Evolutionary conservation across 139 green algal genomes (phyloP), one percentile per base, ranked within the genome.

Genomic region (Tetratostichococcus sp.): DNA sequence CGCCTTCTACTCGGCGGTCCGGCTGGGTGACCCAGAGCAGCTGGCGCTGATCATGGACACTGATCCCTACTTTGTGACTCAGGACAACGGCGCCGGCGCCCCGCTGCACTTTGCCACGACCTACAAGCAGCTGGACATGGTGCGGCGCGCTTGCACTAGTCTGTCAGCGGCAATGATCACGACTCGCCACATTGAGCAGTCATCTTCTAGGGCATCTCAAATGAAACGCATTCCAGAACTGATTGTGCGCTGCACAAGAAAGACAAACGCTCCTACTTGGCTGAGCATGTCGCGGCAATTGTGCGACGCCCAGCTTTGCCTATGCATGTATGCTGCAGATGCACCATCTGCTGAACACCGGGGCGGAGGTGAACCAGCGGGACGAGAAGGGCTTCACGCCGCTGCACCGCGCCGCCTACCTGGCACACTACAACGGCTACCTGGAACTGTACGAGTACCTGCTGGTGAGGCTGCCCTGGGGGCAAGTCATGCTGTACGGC

Each of bases 371-470:
- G 4, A 97, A 98, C 80, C 93, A 97, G 78, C 70, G 79, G 0
- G 86, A 93, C 58, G 70, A 81, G 1, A 88, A 86, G 25, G 94
- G 94, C 3, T 90, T 93, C 39, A 98, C 94, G 0, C 90, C 94
- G 0, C 86, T 98, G 62, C 94, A 98, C 81, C 84, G 94, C 17
- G 93, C 93, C 11, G 94, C 94, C 1, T 89, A 93, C 75, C 85
- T 98, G 76, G 87, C 92, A 1, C 93, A 97, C 70, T 88, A 93
- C 71, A 89, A 95, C 8, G 94, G 94, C 1, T 98, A 98, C 82
- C 72, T 96, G 50, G 93, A 97, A 76, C 88, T 97, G 4, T 98
- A 97, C 79, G 94, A 98, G 85, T 95, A 94, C 71, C 85, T 98
- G 68, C 89, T 98, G 86, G 90, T 94, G 72, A 28, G 82, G 11